Percentiles rank a stretch among this genome's conserved stretches.
Conservation (phyloP, 2,329 filamentous ascomycete species). For the Stemphylium lycopersici region DNA sequence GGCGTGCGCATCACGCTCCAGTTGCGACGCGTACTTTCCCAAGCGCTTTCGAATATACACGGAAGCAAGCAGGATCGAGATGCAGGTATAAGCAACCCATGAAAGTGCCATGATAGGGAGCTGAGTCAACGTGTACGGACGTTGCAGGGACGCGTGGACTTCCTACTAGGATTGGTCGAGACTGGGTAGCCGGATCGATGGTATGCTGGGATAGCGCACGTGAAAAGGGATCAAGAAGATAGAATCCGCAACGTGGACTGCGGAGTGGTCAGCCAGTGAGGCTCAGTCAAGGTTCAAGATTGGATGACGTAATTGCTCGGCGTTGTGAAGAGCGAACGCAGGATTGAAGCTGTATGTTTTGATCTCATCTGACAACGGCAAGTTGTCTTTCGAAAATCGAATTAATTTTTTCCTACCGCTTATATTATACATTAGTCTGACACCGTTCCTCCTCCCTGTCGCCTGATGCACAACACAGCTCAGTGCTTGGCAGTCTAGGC, state of each 20-base stretch:
- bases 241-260: too few species aligned
- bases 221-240: too few species aligned
- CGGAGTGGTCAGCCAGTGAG: not conserved
- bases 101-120: slow-evolving; percentile 6
- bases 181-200: not conserved
- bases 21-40: slow-evolving; percentile 13
- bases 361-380: too few species aligned
- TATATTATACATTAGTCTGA: too few species aligned
- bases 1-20: slow-evolving; percentile 11
- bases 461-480: too few species aligned
- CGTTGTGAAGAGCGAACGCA: not conserved
- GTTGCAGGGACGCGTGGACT: not conserved
- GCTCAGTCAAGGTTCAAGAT: not conserved
- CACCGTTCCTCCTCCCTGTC: too few species aligned
- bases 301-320: not conserved
- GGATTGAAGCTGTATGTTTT: too few species aligned
- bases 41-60: slow-evolving; percentile 17
- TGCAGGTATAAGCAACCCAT: slow-evolving; percentile 4
- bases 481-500: too few species aligned
- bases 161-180: not conserved
- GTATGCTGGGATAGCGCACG: not conserved
- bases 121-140: not conserved
- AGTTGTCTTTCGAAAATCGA: too few species aligned
- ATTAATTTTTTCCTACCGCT: too few species aligned
- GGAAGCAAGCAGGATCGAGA: slow-evolving; percentile 1